Evolutionary conservation across 164 flowering plant species (phyloP), one percentile per base, ranked within the genome.

Genomic region (Sedum album): DNA sequence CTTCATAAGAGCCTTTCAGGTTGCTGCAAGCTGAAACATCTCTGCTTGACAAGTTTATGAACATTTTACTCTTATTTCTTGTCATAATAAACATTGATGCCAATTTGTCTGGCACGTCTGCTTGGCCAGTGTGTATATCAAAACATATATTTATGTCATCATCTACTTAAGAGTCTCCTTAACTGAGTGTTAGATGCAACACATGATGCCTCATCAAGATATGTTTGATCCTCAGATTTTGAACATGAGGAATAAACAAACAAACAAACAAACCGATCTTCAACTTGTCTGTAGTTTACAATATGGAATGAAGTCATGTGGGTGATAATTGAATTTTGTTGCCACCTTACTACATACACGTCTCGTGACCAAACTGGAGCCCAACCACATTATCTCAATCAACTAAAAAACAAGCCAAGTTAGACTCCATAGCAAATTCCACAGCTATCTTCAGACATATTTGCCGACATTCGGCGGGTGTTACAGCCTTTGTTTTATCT

Each of bases 1-100:
- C 39, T 91, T 94, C 76, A 72, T 83, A 46, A 78, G 72, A 75
- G 90, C 91, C 72, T 91, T 91, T 74, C 78, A 86, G 73, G 80
- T 46, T 14, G 85, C 83, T 55, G 76, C 88, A 48, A 78, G 74
- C 0, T 77, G 73, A 73, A 1, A 60, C 5, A 53, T 0, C 18
- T 23, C 1, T 4, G 21, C 8, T n/a, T n/a, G n/a, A n/a, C n/a
- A 23, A 25, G 13, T 18, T 17, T 1, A 28, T 60, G 23, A 21
- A n/a, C 15, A 25, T 51, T 13, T 53, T 57, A 53, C 33, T 65
- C 21, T 17, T 51, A 31, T 53, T 38, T 11, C 38, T 28, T 17
- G 21, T 48, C 39, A 68, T 31, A 28, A 28, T 26, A 26, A 17
- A 28, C 33, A 2, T 57, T 15, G 2, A 20, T 30, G 33, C 13